Conservation (phyloP, 257 asterid species). For the Solanum arcanum region DNA sequence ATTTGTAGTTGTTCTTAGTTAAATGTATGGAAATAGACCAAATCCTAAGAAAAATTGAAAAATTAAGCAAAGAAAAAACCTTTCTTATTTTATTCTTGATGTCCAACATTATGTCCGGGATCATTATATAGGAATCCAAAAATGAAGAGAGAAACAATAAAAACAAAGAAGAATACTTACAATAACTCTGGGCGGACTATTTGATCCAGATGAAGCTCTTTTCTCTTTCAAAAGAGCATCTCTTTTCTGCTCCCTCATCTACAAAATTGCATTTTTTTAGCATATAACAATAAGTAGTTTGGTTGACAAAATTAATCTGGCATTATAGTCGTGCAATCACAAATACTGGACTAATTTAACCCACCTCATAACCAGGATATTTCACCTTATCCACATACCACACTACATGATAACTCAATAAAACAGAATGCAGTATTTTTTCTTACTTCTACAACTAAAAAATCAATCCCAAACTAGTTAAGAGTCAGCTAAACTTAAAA, state of each 20-base stretch:
- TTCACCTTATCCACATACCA: background rate
- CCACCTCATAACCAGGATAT: background rate
- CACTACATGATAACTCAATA: background rate
- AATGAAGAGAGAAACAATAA: background rate
- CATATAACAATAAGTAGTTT: background rate
- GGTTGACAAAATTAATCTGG: background rate
- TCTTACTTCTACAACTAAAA: background rate
- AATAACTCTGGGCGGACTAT: slow-evolving; percentile 79
- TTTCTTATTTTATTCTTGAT: background rate
- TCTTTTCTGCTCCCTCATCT: slow-evolving; percentile 79
- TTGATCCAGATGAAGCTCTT: slow-evolving; percentile 62
- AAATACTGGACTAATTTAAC: background rate
- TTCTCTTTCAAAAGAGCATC: slow-evolving; percentile 70
- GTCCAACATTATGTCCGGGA: background rate
- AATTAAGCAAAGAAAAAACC: background rate
- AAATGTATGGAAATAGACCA: background rate
- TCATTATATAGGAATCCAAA: background rate
- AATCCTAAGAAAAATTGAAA: background rate
- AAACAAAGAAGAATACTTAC: slow-evolving; percentile 26
- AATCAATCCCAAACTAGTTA: background rate
- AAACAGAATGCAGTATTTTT: background rate
- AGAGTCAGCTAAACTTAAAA: background rate
- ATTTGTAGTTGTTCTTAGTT: background rate
- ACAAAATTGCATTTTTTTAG: slow-evolving; percentile 1
- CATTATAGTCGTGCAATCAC: background rate